phyloP scores from a whole-genome alignment of 73 alveolate species.

The Durusdinium trenchii region DNA sequence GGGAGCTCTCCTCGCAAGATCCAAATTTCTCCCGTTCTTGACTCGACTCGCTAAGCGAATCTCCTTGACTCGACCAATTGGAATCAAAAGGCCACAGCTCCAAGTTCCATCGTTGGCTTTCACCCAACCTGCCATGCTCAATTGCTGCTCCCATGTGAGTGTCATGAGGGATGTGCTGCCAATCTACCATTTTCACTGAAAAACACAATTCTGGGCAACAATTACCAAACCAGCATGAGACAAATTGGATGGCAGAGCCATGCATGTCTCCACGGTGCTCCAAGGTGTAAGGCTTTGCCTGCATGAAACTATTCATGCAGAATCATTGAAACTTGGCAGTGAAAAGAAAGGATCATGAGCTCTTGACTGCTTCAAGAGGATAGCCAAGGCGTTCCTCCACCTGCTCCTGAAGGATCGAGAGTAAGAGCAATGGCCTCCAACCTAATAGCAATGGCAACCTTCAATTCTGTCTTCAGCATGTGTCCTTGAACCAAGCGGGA shows the following conservation, averaged over 20 bases:
- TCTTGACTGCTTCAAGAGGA: constrained; percentile 7
- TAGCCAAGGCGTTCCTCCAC: constrained; percentile 89
- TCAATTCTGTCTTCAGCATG: not conserved
- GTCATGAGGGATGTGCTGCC: too few species aligned
- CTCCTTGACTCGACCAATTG: constrained; percentile 60
- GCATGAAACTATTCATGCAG: too few species aligned
- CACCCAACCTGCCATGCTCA: too few species aligned
- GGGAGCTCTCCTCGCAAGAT: constrained; percentile 81
- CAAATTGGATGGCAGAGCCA: not conserved
- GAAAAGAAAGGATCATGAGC: too few species aligned
- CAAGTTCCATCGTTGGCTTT: constrained; percentile 82
- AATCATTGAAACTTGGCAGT: too few species aligned
- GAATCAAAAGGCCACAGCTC: constrained; percentile 79
- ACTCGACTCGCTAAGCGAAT: not conserved
- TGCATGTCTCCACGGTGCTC: constrained; percentile 29
- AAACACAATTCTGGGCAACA: not conserved
- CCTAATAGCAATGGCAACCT: not conserved
- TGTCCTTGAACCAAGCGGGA: constrained; percentile 66
- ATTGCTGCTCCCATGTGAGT: too few species aligned
- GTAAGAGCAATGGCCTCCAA: too few species aligned
- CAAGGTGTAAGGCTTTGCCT: not conserved
- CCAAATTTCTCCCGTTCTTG: not conserved
- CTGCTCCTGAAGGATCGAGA: constrained; percentile 55
- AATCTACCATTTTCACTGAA: too few species aligned
- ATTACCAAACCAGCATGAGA: not conserved